phyloP scores from a whole-genome alignment of 164 flowering plant genomes.

The Hamamelis virginiana region DNA sequence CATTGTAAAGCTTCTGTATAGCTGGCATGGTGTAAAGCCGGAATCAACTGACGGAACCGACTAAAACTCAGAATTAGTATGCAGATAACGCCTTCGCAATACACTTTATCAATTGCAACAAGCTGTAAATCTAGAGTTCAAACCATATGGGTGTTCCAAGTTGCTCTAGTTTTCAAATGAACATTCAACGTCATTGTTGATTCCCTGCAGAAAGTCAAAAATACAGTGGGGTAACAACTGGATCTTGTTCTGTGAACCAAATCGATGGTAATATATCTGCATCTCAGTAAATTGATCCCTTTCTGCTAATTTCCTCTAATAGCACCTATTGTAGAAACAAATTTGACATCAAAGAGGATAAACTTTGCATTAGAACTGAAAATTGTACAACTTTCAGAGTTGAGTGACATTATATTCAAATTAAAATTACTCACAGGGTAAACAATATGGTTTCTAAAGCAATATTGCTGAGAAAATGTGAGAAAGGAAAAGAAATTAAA shows the following conservation, averaged over 20 bases:
- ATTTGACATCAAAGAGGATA: background rate
- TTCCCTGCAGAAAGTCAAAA: background rate
- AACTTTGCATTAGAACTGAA: background rate
- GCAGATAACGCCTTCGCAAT: constrained; percentile 23
- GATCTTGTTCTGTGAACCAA: constrained; percentile 11
- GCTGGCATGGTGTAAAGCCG: constrained; percentile 49
- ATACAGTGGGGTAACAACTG: constrained; percentile 13
- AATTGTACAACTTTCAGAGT: too few relatives aligned
- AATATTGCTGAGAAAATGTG: background rate
- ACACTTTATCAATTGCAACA: background rate
- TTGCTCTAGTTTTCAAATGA: background rate
- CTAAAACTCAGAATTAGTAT: constrained; percentile 16
- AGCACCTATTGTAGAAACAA: constrained; percentile 11
- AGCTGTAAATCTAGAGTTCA: background rate
- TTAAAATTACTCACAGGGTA: too few relatives aligned
- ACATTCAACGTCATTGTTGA: background rate
- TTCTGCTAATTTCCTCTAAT: background rate
- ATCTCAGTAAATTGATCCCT: constrained; percentile 18
- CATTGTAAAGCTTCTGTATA: constrained; percentile 55
- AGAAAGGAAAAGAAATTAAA: background rate
- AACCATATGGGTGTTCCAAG: background rate
- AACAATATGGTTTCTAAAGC: too few relatives aligned
- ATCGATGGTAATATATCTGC: constrained; percentile 16
- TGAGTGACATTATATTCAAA: too few relatives aligned
- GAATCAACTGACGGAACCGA: constrained; percentile 22